Base-by-base conservation (phyloP, 345 rosid genomes). In the Eucalyptus leucophloia region DNA sequence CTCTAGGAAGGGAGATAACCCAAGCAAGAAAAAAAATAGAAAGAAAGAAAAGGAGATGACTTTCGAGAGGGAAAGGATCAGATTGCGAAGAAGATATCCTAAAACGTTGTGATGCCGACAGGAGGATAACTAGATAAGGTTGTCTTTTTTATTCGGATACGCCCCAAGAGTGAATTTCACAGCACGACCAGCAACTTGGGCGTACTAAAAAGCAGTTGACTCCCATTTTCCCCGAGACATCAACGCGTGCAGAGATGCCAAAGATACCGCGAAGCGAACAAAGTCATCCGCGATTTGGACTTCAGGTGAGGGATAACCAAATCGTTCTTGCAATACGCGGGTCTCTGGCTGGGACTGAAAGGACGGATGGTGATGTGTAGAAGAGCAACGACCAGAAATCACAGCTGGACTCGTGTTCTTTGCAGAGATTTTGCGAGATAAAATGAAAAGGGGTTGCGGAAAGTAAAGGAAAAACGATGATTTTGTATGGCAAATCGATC, bases 111-210 rank as follows among this genome's bases (percentile, higher is more conserved):
- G 85, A 91, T 87, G 87, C 16, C 92, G 88, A 89, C 90, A 82
- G 88, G 69, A 28, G 65, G 91, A 93, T 92, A 91, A 90, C 86
- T 83, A 90, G 94, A 93, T 94, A 94, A 93, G 94, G 90, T 89
- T 90, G 93, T 83, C 89, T 86, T 87, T 80, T 88, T n/a, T 51
- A 87, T 60, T 89, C 60, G 44, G 83, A 88, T 54, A 44, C 89
- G 42, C 86, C 88, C 58, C 77, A 15, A 50, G 69, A 87, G 88
- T 54, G 58, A 51, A 87, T 34, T 54, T 87, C 88, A 34, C 30
- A 11, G 85, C 85, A 87, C 60, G 12, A 4, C 44, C 87, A 23
- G 32, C 86, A 69, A 88, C 86, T 88, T 69, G 62, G 56, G 89
- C 21, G 86, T 53, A 19, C 67, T 49, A 32, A 67, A 67, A 51